Evolutionary conservation across 345 rosid species (phyloP).

Genomic region (Sisymbrium irio): DNA sequence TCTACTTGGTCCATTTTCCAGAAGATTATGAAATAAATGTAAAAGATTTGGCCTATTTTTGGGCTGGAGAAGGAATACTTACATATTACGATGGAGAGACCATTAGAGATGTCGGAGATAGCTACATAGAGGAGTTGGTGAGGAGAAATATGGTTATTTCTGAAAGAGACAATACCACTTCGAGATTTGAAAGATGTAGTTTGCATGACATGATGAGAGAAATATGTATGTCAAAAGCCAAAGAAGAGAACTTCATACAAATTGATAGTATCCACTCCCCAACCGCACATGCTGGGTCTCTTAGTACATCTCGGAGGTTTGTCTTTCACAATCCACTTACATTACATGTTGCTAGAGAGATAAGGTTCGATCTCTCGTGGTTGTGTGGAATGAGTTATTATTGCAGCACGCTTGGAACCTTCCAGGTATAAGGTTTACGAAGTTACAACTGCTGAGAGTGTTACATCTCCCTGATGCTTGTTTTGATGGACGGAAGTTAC

Average conservation of each 20-base stretch:
- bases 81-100: not conserved
- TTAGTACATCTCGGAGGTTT: conserved; percentile 28
- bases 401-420: not conserved
- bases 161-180: not conserved
- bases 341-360: not conserved
- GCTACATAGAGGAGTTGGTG: conserved; percentile 30
- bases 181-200: not conserved
- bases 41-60: not conserved
- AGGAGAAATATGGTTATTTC: conserved; percentile 39
- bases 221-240: conserved; percentile 8
- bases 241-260: conserved; percentile 22
- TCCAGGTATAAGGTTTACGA: not conserved
- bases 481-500: not conserved
- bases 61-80: conserved; percentile 42
- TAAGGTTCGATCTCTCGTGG: not conserved
- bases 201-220: conserved; percentile 34
- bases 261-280: not conserved
- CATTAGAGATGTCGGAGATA: conserved; percentile 12
- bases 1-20: not conserved
- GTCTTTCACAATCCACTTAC: not conserved
- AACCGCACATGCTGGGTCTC: not conserved
- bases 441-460: not conserved
- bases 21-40: conserved; percentile 24
- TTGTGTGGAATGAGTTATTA: no score
- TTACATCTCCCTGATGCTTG: no score